Conservation (phyloP, 768 basidiomycete genomes). For the Mycena maculata region DNA sequence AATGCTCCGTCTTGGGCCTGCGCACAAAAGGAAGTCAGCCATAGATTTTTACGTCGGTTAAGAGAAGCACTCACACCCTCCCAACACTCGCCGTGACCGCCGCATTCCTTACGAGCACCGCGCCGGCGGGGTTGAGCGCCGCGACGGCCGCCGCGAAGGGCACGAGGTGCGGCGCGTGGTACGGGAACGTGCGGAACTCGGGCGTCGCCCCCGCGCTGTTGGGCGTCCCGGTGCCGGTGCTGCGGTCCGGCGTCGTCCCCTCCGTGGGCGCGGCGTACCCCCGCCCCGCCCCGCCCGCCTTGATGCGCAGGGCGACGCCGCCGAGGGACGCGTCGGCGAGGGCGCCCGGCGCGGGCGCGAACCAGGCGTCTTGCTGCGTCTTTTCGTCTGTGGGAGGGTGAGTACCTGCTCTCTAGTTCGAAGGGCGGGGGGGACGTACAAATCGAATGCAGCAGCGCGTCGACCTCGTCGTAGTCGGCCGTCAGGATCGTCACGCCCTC, state of each 20-base stretch:
- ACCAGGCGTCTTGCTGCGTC: constrained; percentile 80
- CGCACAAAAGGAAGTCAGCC: neutral
- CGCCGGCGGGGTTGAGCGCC: constrained; percentile 83
- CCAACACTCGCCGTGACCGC: constrained; percentile 81
- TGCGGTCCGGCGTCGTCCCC: neutral
- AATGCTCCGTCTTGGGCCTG: constrained; percentile 64
- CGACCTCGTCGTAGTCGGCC: constrained; percentile 83
- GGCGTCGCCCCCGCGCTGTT: constrained; percentile 41
- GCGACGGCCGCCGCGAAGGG: constrained; percentile 86
- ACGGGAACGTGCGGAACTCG: constrained; percentile 87
- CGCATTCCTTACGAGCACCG: constrained; percentile 80
- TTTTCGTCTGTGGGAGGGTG: constrained; percentile 59
- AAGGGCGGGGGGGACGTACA: constrained; percentile 41
- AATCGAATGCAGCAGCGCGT: constrained; percentile 83
- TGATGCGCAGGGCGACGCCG: constrained; percentile 50
- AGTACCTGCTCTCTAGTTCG: neutral
- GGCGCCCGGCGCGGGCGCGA: constrained; percentile 80
- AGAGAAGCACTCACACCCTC: constrained; percentile 62
- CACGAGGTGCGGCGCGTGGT: constrained; percentile 77
- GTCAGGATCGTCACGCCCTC: constrained; percentile 55
- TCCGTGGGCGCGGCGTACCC: neutral
- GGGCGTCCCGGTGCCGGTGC: neutral
- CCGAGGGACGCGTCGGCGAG: constrained; percentile 78
- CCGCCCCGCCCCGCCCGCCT: too few species aligned
- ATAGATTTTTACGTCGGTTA: neutral